Evolutionary conservation across 192 early-diverging fungal species (phyloP), one percentile per base, ranked within the genome.

Genomic region (Coemansia sp.): DNA sequence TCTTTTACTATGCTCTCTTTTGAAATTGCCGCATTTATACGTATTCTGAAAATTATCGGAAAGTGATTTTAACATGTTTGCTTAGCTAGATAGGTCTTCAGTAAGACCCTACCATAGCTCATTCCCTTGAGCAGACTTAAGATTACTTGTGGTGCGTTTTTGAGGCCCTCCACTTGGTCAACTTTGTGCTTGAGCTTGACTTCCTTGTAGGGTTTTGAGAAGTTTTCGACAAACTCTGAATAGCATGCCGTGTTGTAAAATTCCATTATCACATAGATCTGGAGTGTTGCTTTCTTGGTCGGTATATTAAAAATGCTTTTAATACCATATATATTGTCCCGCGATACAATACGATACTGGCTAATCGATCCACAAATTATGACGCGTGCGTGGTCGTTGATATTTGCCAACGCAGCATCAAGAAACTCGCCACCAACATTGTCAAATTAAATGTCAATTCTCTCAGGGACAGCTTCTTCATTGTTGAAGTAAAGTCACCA

Each of bases 381-480:
- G 54, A 94, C 82, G 56, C 91, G 85, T 6, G 84, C 89, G 62
- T 81, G 64, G 9, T 23, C 31, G 66, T 92, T 92, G 67, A 87
- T 76, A 38, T 81, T 65, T 10, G 68, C 65, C 30, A 95, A 69
- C 8, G 79, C 89, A 21, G 83, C 82, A 18, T 94, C 91, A 16
- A 95, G 78, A 53, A 82, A 83, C 71, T 89, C 85, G 34, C 92
- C 92, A 52, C 87, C 89, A 28, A 93, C 88, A 52, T 89, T 84
- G 48, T 93, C 91, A 71, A 87, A 92, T 67, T 93, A 93, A 19
- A 94, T 85, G 62, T 95, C 94, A 55, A 94, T 85, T 31, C 92
- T 90, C 5, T 89, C 69, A 25, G 92, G 91, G 27, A 83, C 85
- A 7, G 73, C 62, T 70, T 65, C 31, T 53, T 74, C 10, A 94